phyloP scores from a whole-genome alignment of 2,329 filamentous ascomycete genomes.

The Lasiodiplodia citricola region DNA sequence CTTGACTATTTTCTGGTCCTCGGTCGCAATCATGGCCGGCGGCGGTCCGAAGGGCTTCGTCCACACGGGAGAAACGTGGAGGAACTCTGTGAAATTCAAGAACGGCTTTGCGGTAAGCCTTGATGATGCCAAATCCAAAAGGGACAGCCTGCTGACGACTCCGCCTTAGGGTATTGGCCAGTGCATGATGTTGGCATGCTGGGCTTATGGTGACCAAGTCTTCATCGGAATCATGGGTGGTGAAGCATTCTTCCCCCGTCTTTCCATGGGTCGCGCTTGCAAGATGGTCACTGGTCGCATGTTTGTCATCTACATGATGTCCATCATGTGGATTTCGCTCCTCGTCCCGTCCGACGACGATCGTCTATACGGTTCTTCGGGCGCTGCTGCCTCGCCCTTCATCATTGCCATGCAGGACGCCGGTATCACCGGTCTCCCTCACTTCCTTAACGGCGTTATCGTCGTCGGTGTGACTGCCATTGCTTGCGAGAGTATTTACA shows the following conservation, averaged over 20 bases:
- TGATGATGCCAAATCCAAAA: background rate
- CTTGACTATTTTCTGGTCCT: constrained; percentile 41
- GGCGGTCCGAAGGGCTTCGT: constrained; percentile 41
- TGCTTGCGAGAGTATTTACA: constrained; percentile 40
- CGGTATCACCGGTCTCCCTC: constrained; percentile 37
- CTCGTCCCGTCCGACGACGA: constrained; percentile 27
- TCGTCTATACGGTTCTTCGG: constrained; percentile 33
- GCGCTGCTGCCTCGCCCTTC: constrained; percentile 40
- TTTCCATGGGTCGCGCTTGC: constrained; percentile 47
- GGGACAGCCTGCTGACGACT: background rate
- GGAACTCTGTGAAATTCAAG: constrained; percentile 41
- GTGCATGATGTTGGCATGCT: constrained; percentile 24
- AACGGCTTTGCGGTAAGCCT: constrained; percentile 41
- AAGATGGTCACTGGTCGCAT: constrained; percentile 47
- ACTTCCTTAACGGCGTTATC: constrained; percentile 42
- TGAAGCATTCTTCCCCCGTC: constrained; percentile 46
- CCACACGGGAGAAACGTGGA: constrained; percentile 43
- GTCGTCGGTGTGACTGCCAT: constrained; percentile 41
- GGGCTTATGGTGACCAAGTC: constrained; percentile 38
- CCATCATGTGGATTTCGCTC: constrained; percentile 35
- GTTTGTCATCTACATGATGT: constrained; percentile 44
- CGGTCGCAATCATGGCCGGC: constrained; percentile 41
- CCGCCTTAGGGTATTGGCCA: constrained; percentile 15
- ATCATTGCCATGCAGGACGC: constrained; percentile 39
- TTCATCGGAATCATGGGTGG: constrained; percentile 49